phyloP scores from a whole-genome alignment of 2,329 filamentous ascomycete species.

The Colletotrichum camelliae region DNA sequence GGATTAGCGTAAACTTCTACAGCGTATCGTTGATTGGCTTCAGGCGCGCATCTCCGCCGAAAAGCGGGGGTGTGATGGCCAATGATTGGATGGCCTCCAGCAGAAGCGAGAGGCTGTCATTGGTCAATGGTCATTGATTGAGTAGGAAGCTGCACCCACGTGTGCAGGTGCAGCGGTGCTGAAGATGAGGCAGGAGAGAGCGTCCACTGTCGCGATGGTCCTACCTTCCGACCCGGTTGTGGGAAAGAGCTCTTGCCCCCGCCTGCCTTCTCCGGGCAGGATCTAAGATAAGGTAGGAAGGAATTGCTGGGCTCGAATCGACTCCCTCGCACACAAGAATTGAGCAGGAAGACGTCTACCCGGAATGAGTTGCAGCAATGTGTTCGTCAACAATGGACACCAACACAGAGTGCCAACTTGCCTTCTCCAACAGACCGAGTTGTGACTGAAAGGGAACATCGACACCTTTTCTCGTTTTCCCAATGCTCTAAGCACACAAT shows the following conservation, averaged over 20 bases:
- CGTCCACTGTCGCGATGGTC: not conserved
- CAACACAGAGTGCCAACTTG: not conserved
- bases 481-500: not conserved
- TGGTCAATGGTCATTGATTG: not conserved
- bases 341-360: not conserved
- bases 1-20: not conserved
- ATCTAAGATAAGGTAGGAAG: not conserved
- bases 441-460: not conserved
- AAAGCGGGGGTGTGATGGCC: not conserved
- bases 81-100: not conserved
- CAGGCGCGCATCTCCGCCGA: accelerated
- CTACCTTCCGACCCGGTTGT: not conserved
- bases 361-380: not conserved
- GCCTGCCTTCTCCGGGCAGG: not conserved
- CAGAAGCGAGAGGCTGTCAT: not conserved
- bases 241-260: not conserved
- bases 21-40: not conserved
- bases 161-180: not conserved
- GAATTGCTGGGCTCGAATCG: not conserved
- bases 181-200: not conserved
- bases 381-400: not conserved
- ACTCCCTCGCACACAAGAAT: too few relatives aligned
- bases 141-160: not conserved
- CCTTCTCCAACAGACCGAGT: not conserved
- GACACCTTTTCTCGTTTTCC: not conserved